Evolutionary conservation across 108 stramenopile species (phyloP).

Genomic region (Cyclotella baltica): DNA sequence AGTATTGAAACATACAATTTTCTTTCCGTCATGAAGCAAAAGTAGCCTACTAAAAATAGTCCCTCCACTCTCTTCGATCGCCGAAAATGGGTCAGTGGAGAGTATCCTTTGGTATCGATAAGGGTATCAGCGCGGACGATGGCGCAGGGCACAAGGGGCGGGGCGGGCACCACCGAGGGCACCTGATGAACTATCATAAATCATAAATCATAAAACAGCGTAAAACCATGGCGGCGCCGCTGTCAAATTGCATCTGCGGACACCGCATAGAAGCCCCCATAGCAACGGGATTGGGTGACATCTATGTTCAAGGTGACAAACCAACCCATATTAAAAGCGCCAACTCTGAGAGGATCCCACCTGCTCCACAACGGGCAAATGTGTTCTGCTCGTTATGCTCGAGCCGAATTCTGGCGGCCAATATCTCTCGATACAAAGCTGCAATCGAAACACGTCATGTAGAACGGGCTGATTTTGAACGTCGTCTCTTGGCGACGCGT

Average conservation of each 20-base stretch:
- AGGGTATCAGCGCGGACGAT: too few species aligned
- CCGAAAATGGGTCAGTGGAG: too few species aligned
- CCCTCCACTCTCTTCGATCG: too few species aligned
- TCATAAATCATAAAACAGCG: not conserved
- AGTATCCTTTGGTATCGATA: too few species aligned
- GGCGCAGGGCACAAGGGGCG: too few species aligned
- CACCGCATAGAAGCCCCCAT: not conserved
- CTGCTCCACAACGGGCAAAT: not conserved
- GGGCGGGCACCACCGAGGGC: too few species aligned
- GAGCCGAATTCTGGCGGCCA: constrained; percentile 17
- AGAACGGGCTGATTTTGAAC: constrained; percentile 15
- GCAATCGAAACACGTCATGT: constrained; percentile 14
- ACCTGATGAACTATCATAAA: too few species aligned
- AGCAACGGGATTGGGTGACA: not conserved
- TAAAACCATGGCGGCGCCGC: constrained; percentile 2
- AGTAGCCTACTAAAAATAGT: too few species aligned
- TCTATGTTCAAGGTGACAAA: not conserved
- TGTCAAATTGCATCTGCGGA: not conserved
- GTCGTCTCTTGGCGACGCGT: constrained; percentile 29
- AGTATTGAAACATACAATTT: too few species aligned
- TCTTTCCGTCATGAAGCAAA: too few species aligned
- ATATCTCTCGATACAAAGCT: constrained; percentile 22
- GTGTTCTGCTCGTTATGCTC: constrained; percentile 27
- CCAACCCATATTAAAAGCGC: not conserved
- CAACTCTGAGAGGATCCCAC: not conserved